These are phyloP conservation scores for Diplosphaera chodatii DNA, from an alignment of 139 green algal genomes.

Conservation along the genomic window DNA sequence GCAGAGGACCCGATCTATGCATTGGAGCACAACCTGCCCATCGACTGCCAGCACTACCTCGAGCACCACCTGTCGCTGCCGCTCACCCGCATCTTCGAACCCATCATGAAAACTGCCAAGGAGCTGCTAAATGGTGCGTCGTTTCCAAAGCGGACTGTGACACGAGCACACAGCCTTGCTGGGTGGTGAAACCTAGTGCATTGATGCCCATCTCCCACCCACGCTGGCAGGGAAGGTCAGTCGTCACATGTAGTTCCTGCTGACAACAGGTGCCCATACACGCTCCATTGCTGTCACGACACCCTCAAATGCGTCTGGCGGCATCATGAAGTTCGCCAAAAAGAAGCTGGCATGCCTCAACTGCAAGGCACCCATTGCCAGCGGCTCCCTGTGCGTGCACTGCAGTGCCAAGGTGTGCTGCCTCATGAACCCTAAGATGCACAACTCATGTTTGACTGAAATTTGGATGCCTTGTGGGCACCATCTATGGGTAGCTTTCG, in stretches of 20 bases:
- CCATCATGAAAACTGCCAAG: constrained; percentile 84
- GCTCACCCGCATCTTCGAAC: constrained; percentile 92
- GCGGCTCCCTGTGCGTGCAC: constrained; percentile 67
- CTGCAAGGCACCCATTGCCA: constrained; percentile 72
- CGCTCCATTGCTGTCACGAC: constrained; percentile 78
- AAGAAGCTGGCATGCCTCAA: constrained; percentile 76
- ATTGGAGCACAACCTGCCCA: constrained; percentile 93
- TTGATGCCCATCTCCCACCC: too few relatives aligned
- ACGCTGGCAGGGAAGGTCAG: too few relatives aligned
- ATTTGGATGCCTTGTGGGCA: too few relatives aligned
- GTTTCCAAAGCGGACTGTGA: not conserved
- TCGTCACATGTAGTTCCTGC: too few relatives aligned
- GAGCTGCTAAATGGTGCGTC: constrained; percentile 67
- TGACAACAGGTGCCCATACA: constrained; percentile 89
- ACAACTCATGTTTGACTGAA: too few relatives aligned
- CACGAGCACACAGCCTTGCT: too few relatives aligned
- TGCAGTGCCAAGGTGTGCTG: constrained; percentile 57
- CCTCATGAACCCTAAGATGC: too few relatives aligned
- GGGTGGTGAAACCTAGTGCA: not conserved
- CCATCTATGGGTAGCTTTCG: too few relatives aligned
- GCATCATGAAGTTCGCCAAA: constrained; percentile 97
- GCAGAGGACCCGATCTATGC: constrained; percentile 97
- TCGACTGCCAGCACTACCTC: constrained; percentile 97
- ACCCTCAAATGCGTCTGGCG: constrained; percentile 59
- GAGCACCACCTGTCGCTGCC: constrained; percentile 91